Evolutionary conservation across 148 eudicot species (phyloP), one percentile per base, ranked within the genome.

Genomic region (Hydrangea macrophylla): DNA sequence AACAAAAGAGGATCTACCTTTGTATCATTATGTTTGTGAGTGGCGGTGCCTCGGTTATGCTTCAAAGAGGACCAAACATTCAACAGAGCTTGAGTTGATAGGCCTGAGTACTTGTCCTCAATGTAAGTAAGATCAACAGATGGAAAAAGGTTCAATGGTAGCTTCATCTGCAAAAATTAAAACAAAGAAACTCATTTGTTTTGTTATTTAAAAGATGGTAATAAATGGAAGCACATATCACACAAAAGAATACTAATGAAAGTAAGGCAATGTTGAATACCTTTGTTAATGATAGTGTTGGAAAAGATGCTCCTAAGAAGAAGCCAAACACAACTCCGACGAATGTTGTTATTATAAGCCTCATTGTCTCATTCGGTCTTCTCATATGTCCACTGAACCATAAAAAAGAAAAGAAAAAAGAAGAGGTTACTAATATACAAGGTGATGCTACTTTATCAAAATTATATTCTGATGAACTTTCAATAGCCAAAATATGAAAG

Each of bases 71-170:
- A 78, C 95, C 86, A 86, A 53, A 82, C 79, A 75, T 85, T 77
- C 72, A 80, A 55, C 27, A 81, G 63, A 42, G 79, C 84, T 76
- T 86, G 86, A 13, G 87, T 78, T 58, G 93, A 85, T 57, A 88
- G 82, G 64, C 91, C 96, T 35, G 93, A 86, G 71, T 90, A 88
- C 71, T 79, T 88, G 61, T 84, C 89, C 79, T 88, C 90, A 54
- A 84, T 58, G 78, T 84, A 82, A 17, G 84, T 51, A 54, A 77
- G 78, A 76, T 88, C 87, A 77, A 85, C 62, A 9, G 86, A 76
- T 32, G 85, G 79, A 25, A 84, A 70, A 63, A 88, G 48, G 58
- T 70, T 71, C 37, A 93, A 72, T 15, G 87, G 75, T 68, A 82
- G 65, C 74, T 69, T 85, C 77, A 88, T 70, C 87, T 88, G 82